These are phyloP conservation scores for Penicillium concentricum DNA, from an alignment of 2,329 filamentous ascomycete genomes.

Conservation along the genomic window DNA sequence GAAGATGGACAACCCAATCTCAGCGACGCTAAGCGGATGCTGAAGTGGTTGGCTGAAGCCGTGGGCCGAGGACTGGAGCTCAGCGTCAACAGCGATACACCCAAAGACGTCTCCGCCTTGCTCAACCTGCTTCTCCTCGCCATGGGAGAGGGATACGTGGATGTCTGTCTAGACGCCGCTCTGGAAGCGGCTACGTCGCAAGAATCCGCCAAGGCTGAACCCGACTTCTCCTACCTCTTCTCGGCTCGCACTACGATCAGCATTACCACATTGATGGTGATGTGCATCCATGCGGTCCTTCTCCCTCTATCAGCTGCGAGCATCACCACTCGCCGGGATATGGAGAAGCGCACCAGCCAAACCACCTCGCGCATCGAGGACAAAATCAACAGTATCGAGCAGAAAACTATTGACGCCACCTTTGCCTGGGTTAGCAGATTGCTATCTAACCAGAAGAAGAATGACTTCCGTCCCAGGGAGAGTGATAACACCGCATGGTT, in stretches of 20 bases:
- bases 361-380: constrained; percentile 78
- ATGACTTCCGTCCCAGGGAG: constrained; percentile 85
- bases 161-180: constrained; percentile 65
- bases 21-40: constrained; percentile 92
- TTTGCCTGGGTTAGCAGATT: constrained; percentile 73
- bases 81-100: constrained; percentile 81
- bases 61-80: constrained; percentile 88
- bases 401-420: constrained; percentile 69
- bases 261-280: constrained; percentile 89
- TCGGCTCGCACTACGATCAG: constrained; percentile 78
- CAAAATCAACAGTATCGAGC: constrained; percentile 72
- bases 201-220: constrained; percentile 78
- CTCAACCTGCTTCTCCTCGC: constrained; percentile 79
- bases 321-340: constrained; percentile 82
- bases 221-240: constrained; percentile 80
- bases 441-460: constrained; percentile 76
- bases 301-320: constrained; percentile 86
- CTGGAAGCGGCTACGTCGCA: constrained; percentile 73
- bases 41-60: constrained; percentile 94
- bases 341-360: constrained; percentile 76
- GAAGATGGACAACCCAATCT: constrained; percentile 82
- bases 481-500: constrained; percentile 59
- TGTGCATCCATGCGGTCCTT: constrained; percentile 85
- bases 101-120: constrained; percentile 86
- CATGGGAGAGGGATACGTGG: constrained; percentile 80